These are phyloP conservation scores for Kuraishia capsulata DNA, from an alignment of 805 yeast genomes.

Conservation along the genomic window DNA sequence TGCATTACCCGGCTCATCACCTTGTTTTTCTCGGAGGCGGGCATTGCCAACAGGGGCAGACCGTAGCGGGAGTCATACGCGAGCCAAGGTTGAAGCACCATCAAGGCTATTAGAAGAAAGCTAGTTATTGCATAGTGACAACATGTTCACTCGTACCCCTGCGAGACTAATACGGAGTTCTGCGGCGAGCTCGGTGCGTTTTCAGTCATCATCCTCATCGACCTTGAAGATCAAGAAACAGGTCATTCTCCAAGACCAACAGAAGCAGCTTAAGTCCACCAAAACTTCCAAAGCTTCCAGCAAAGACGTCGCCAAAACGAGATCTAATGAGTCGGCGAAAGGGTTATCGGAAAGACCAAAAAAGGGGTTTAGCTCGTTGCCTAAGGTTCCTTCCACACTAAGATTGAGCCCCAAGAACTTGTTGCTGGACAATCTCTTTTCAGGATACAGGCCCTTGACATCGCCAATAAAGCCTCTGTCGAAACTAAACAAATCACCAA, in stretches of 20 bases:
- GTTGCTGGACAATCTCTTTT: constrained; percentile 22
- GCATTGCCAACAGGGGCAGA: no score
- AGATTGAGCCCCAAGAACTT: constrained; percentile 22
- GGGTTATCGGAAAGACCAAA: constrained; percentile 2
- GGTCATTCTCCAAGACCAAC: not conserved
- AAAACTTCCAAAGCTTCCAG: not conserved
- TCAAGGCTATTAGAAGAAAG: no score
- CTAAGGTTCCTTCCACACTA: constrained; percentile 23
- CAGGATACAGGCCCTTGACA: constrained; percentile 25
- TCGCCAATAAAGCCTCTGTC: constrained; percentile 20
- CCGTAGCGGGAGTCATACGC: no score
- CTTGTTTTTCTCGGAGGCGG: no score
- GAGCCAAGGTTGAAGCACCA: no score
- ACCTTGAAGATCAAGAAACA: not conserved
- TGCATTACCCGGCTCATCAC: no score
- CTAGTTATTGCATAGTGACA: no score
- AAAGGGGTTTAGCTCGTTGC: constrained; percentile 23
- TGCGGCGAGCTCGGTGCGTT: no score
- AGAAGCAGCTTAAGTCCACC: not conserved
- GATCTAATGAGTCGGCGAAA: not conserved
- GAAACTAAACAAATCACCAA: constrained; percentile 10
- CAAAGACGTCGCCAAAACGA: no score
- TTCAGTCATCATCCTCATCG: constrained; percentile 2
- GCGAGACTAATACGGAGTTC: no score
- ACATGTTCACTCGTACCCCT: no score